Percentiles rank a stretch among this genome's conserved stretches.
Evolutionary conservation across 768 basidiomycete species (phyloP).

Genomic region (Mycena chlorophos): DNA sequence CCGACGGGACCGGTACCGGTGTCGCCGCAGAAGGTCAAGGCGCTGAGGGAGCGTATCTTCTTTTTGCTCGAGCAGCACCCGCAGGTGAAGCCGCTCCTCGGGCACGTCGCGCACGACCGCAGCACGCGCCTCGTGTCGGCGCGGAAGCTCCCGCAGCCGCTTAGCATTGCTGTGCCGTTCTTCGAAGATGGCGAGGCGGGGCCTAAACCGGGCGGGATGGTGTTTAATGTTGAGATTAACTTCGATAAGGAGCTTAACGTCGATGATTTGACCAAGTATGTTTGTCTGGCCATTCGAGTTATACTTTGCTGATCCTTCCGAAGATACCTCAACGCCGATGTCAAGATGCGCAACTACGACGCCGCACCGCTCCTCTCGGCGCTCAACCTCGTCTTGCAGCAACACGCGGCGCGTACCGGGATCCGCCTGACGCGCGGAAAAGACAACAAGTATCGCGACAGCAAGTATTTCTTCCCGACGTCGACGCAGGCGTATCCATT

Average conservation of each 20-base stretch:
- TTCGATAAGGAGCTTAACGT: conserved; percentile 43
- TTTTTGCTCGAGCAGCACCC: conserved; percentile 50
- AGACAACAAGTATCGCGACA: too few species aligned
- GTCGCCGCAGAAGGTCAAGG: too few species aligned
- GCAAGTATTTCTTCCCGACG: conserved; percentile 45
- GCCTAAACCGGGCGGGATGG: conserved; percentile 37
- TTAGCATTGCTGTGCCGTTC: conserved; percentile 41
- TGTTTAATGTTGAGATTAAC: conserved; percentile 44
- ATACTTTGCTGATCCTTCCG: conserved; percentile 4
- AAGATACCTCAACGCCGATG: conserved; percentile 45
- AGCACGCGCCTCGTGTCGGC: conserved; percentile 49
- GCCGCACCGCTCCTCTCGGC: conserved; percentile 43
- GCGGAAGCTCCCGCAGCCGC: conserved; percentile 44
- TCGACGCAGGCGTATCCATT: conserved; percentile 13
- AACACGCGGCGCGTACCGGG: conserved; percentile 36
- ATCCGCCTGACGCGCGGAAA: conserved; percentile 42
- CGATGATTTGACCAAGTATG: conserved; percentile 35
- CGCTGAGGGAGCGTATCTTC: conserved; percentile 54
- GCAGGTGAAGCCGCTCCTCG: conserved; percentile 34
- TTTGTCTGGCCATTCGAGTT: background rate
- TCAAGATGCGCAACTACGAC: conserved; percentile 36
- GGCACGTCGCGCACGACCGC: conserved; percentile 54
- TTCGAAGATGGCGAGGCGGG: conserved; percentile 42
- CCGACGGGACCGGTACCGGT: conserved; percentile 50
- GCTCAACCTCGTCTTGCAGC: conserved; percentile 46